Base-by-base conservation (phyloP, 495 filamentous ascomycete genomes). In the Usnea hakonensis region DNA sequence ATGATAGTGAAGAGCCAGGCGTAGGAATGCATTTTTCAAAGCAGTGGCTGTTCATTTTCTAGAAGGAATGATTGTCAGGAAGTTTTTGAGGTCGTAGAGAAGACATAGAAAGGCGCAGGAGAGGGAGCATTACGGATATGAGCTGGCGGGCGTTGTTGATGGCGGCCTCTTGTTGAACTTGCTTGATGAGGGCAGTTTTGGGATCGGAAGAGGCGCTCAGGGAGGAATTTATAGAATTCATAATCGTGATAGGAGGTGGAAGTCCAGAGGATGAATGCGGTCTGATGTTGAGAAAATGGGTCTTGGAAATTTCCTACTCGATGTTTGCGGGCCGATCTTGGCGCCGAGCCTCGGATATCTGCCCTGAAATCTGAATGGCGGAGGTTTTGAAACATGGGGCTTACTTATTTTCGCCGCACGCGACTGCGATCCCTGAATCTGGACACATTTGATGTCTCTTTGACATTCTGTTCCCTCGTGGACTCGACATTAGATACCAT, bases 11-110 rank as follows among this genome's bases (percentile, higher is more conserved):
- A 56, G 80, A 74, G 59, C 90, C 87, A 58, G 94, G 94, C 68
- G 91, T 86, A 33, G 92, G 86, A 44, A 98, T 79, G 77, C 94
- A 98, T 71, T 87, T 87, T 40, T 93, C 85, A 83, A 96, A 97
- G 83, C 94, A 98, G 80, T 95, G 86, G 72, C 93, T 86, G 81
- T 97, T 96, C 74, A 97, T 81, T 87, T 91, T 95, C 94, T 97
- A 66, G 50, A 26, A 46, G 43, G 23, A 23, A 13, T 7, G 21
- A 35, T 56, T 43, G 19, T 37, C 10, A 52, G 28, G 3, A 16
- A 7, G 32, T 17, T 32, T 33, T 55, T 53, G 17, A 8, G 52
- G 13, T 16, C 14, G 23, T 2, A 19, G 23, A n/a, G 44, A 58
- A 4, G 8, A 13, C 10, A 28, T 17, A 43, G 11, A 26, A 38